Percentiles rank a stretch among this genome's conserved stretches.
Evolutionary conservation across 1,139 yeast species (phyloP).

Genomic region (Diutina scorzettiae): DNA sequence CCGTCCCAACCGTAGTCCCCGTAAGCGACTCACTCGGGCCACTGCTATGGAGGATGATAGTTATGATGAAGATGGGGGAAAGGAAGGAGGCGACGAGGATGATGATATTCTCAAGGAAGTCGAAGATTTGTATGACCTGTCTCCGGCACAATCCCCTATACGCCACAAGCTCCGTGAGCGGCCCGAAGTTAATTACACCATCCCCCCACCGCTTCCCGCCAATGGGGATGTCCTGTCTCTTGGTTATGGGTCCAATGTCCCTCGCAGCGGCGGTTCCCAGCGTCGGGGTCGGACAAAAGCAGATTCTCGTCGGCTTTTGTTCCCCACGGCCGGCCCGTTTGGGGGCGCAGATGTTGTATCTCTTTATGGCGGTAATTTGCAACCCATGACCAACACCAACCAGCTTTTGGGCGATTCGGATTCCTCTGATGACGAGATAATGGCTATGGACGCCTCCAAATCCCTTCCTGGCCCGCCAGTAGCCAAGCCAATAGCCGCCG

Average conservation of each 20-base stretch:
- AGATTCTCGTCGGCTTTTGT: constrained; percentile 48
- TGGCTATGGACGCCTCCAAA: constrained; percentile 3
- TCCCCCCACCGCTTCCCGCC: constrained; percentile 70
- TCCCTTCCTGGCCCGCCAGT: not conserved
- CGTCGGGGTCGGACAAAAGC: not conserved
- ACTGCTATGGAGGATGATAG: not conserved
- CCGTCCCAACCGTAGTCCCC: not conserved
- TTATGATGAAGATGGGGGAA: not conserved
- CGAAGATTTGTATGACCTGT: constrained; percentile 40
- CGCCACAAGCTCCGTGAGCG: constrained; percentile 65
- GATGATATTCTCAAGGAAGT: constrained; percentile 38
- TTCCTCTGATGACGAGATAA: constrained; percentile 53
- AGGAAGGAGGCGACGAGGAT: constrained; percentile 12
- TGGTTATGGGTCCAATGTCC: constrained; percentile 12
- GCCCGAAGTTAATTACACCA: constrained; percentile 62
- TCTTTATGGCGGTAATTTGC: constrained; percentile 56
- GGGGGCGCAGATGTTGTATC: constrained; percentile 85
- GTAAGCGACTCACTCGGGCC: constrained; percentile 4
- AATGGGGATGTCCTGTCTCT: constrained; percentile 22
- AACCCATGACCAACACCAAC: constrained; percentile 22
- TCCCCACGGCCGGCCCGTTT: constrained; percentile 96
- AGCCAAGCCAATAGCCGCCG: constrained; percentile 1
- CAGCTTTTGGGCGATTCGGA: constrained; percentile 49
- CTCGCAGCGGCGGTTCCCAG: no score
- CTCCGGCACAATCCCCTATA: constrained; percentile 36